Evolutionary conservation across 176 grass and related monocot species (phyloP).

Genomic region (Carex pumila): DNA sequence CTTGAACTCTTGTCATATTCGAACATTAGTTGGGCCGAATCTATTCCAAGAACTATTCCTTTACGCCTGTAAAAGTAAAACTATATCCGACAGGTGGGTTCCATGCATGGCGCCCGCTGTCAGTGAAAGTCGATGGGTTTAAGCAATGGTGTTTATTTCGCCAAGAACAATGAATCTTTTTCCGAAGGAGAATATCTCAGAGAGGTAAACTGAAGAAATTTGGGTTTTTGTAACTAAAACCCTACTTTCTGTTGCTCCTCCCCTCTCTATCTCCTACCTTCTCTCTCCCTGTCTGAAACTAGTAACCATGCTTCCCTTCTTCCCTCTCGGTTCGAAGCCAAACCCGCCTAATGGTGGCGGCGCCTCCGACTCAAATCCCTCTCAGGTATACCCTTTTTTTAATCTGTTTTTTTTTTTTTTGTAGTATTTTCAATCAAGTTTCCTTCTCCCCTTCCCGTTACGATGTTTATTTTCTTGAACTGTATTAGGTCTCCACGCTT

Average conservation of each 20-base stretch:
- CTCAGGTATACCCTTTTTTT: not conserved
- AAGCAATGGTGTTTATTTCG: not conserved
- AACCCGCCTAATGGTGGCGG: slow-evolving; percentile 4
- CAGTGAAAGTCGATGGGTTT: not conserved
- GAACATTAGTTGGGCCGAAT: not conserved
- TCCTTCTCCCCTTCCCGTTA: not conserved
- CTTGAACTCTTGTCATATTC: not conserved
- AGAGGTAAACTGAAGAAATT: not conserved
- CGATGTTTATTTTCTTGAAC: not conserved
- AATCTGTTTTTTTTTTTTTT: not conserved
- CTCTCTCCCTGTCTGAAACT: not conserved
- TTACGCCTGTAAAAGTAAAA: not conserved
- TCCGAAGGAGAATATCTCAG: not conserved
- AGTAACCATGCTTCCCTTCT: slow-evolving; percentile 53
- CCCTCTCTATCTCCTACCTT: slow-evolving; percentile 16
- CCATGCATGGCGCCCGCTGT: not conserved
- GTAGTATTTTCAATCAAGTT: not conserved
- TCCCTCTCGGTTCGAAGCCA: slow-evolving; percentile 31
- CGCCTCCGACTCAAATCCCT: slow-evolving; percentile 17
- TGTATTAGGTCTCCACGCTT: slow-evolving; percentile 12
- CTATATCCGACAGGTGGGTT: not conserved
- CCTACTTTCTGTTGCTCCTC: slow-evolving; percentile 31
- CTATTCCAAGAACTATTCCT: not conserved
- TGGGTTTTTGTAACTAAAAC: slow-evolving; percentile 37
- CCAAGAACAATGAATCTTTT: not conserved